Conservation (phyloP, 495 filamentous ascomycete genomes). For the Penicillium soppii region DNA sequence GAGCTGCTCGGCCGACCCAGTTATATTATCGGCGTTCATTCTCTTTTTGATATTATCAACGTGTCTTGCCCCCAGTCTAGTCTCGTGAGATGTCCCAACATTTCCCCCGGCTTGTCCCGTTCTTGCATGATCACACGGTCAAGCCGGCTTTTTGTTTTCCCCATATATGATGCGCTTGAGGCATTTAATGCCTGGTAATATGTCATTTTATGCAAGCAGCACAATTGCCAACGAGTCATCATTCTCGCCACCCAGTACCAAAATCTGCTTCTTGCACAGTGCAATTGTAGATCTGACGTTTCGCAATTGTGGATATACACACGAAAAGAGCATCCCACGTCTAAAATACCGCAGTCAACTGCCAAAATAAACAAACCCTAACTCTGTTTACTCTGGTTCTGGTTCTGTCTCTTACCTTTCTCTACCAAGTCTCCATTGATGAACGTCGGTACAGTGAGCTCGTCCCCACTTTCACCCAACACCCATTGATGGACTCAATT, state of each 20-base stretch:
- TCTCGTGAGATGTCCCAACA: background rate
- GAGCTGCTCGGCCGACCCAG: background rate
- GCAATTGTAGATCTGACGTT: background rate
- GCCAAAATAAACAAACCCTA: background rate
- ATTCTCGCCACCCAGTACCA: background rate
- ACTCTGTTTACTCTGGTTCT: no score
- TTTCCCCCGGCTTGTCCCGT: background rate
- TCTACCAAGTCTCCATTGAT: constrained; percentile 9
- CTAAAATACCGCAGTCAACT: background rate
- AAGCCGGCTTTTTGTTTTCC: background rate
- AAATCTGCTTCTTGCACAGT: background rate
- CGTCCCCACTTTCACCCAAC: constrained; percentile 59
- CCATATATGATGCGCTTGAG: background rate
- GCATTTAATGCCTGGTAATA: background rate
- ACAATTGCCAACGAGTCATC: background rate
- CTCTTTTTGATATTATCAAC: background rate
- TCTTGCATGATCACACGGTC: background rate
- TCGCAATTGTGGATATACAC: background rate
- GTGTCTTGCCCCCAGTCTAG: background rate
- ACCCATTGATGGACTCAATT: constrained; percentile 76
- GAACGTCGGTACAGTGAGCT: constrained; percentile 44
- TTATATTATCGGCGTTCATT: background rate
- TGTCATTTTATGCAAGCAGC: background rate
- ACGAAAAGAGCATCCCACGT: background rate
- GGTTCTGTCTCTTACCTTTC: background rate